Percentiles rank a stretch among this genome's conserved stretches.
Evolutionary conservation across 1,284 basidiomycete genomes (phyloP).

Genomic region (Tausonia pullulans): DNA sequence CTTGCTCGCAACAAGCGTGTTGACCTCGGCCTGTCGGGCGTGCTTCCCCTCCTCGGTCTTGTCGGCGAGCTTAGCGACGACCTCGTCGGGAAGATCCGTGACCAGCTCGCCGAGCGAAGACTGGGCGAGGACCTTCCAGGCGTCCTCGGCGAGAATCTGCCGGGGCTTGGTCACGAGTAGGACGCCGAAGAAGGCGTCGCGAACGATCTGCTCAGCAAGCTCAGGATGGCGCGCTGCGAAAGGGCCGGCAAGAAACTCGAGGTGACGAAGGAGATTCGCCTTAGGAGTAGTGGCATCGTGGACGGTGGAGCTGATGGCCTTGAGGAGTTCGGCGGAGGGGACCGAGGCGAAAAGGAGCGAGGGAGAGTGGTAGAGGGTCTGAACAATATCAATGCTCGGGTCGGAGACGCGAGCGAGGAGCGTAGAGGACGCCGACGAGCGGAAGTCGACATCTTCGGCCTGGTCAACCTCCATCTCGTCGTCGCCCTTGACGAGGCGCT

Average conservation of each 20-base stretch:
- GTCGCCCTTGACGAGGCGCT: slow-evolving; percentile 18
- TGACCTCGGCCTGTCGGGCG: slow-evolving; percentile 43
- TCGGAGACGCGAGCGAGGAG: slow-evolving; percentile 54
- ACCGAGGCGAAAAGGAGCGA: slow-evolving; percentile 8
- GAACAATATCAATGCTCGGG: slow-evolving; percentile 47
- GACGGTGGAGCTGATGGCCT: slow-evolving; percentile 42
- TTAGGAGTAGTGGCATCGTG: slow-evolving; percentile 39
- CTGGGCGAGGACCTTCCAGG: slow-evolving; percentile 46
- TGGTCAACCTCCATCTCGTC: slow-evolving; percentile 19
- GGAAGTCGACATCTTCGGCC: slow-evolving; percentile 1
- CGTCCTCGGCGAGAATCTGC: slow-evolving; percentile 48
- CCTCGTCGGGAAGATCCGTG: slow-evolving; percentile 22
- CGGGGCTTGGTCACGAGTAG: slow-evolving; percentile 60
- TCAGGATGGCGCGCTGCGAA: slow-evolving; percentile 36
- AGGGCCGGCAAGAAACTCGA: slow-evolving; percentile 49
- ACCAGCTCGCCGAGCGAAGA: slow-evolving; percentile 27
- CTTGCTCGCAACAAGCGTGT: slow-evolving; percentile 45
- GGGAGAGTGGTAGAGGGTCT: slow-evolving; percentile 46
- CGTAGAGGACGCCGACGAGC: slow-evolving; percentile 23
- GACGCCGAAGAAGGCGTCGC: slow-evolving; percentile 55
- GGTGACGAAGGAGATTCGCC: slow-evolving; percentile 47
- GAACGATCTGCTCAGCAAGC: slow-evolving; percentile 42
- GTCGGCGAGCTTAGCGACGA: background rate
- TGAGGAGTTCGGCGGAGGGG: slow-evolving; percentile 40
- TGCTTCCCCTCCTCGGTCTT: slow-evolving; percentile 11